These are phyloP conservation scores for Ramichloridium luteum DNA, from an alignment of 2,329 filamentous ascomycete species.

Conservation along the genomic window DNA sequence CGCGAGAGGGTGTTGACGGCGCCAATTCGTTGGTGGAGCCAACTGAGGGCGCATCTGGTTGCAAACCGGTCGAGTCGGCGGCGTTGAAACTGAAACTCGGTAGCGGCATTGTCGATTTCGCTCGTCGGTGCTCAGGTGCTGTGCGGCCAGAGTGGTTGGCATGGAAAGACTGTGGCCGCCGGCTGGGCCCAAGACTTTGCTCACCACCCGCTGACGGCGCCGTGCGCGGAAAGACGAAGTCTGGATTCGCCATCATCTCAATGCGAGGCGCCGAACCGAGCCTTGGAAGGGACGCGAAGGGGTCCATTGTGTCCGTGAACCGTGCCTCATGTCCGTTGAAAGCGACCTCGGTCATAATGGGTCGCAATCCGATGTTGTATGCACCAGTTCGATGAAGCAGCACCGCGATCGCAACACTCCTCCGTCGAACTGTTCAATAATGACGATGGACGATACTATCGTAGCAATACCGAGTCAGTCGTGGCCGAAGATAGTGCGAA, in stretches of 20 bases:
- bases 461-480: no score
- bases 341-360: slow-evolving; percentile 20
- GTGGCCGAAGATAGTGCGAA: no score
- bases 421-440: no score
- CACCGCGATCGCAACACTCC: no score
- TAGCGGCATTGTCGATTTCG: slow-evolving; percentile 32
- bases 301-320: slow-evolving; percentile 22
- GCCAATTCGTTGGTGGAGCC: slow-evolving; percentile 22
- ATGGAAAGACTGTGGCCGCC: slow-evolving; percentile 24
- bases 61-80: slow-evolving; percentile 25
- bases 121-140: slow-evolving; percentile 27
- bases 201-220: slow-evolving; percentile 16
- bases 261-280: slow-evolving; percentile 14
- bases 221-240: slow-evolving; percentile 37
- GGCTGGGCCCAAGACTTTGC: slow-evolving; percentile 5
- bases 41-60: slow-evolving; percentile 23
- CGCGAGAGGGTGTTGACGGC: slow-evolving; percentile 39
- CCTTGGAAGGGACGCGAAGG: slow-evolving; percentile 24
- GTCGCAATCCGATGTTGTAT: no score
- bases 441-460: no score
- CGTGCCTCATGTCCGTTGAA: slow-evolving; percentile 17
- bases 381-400: no score
- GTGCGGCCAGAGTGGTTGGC: slow-evolving; percentile 22
- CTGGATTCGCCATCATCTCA: slow-evolving; percentile 36
- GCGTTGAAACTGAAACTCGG: slow-evolving; percentile 40